phyloP scores from a whole-genome alignment of 176 grass and related monocot species.

The Paspalum vaginatum region DNA sequence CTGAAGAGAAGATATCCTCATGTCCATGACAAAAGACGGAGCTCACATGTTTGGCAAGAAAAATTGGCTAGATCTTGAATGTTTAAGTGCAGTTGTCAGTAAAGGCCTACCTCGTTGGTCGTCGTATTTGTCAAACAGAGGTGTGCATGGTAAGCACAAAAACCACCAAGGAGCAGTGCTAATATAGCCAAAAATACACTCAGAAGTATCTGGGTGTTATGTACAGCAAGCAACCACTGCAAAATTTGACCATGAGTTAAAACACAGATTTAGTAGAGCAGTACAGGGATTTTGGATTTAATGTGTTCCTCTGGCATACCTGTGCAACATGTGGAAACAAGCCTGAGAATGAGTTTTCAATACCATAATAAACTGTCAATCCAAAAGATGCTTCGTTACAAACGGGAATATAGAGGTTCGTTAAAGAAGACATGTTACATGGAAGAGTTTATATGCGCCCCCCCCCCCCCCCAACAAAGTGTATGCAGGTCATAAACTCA shows the following conservation, averaged over 20 bases:
- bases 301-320: constrained; percentile 46
- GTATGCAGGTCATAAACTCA: neutral
- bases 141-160: constrained; percentile 86
- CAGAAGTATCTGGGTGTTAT: constrained; percentile 94
- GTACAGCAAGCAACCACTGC: constrained; percentile 87
- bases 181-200: constrained; percentile 86
- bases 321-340: constrained; percentile 89
- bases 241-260: constrained; percentile 26
- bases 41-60: constrained; percentile 2
- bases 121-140: constrained; percentile 91
- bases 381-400: constrained; percentile 14
- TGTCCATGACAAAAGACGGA: neutral
- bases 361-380: constrained; percentile 86
- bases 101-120: constrained; percentile 75
- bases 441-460: constrained; percentile 20
- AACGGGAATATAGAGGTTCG: constrained; percentile 21
- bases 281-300: neutral
- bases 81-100: neutral
- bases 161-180: constrained; percentile 84
- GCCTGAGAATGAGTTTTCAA: constrained; percentile 71
- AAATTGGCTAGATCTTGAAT: neutral
- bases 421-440: neutral
- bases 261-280: neutral
- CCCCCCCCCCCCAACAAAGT: neutral
- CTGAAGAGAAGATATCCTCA: neutral